Base-by-base conservation (phyloP, 176 grass and related monocot species). In the Poa annua region DNA sequence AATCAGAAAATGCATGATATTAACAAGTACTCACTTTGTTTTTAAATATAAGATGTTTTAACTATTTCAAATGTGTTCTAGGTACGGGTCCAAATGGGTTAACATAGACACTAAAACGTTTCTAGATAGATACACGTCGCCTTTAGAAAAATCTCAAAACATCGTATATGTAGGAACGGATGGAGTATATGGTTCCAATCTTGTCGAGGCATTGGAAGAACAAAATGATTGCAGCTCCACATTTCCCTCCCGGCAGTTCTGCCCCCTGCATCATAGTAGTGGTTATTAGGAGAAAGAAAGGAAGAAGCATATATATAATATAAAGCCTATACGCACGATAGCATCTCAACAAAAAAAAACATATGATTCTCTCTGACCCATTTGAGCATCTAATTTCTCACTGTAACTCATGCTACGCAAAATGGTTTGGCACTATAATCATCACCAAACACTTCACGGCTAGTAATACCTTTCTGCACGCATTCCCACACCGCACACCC, bases 401-500 rank as follows among this genome's bases (percentile, higher is more conserved):
- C 48, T 5, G 48, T 50, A 50, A 50, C 48, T 15, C 48, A 50
- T 50, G 48, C 45, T 48, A 44, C 50, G 50, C 50, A 52, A 17
- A 52, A 62, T 62, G 59, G 59, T 24, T 62, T 62, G 59, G 59
- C 59, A 62, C 0, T 7, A 24, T 62, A 5, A 62, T 62, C 24
- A 62, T 29, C 24, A 29, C 14, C 12, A 62, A 62, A 29, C 41
- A 42, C 59, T 47, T 12, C 44, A 47, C 44, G 44, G 44, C 44
- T 8, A 63, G 60, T 63, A 32, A 2, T 12, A 4, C 77, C 79
- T 86, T 84, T 86, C 53, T 78, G 79, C 86, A 87, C 89, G 47
- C 89, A 81, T 26, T 85, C 79, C 56, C 91, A 83, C 78, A 84
- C 32, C 61, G 22, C 90, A 84, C 62, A 72, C 80, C 84, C 65